These are phyloP conservation scores for Whalleya microplaca DNA, from an alignment of 2,329 filamentous ascomycete genomes.

Conservation along the genomic window DNA sequence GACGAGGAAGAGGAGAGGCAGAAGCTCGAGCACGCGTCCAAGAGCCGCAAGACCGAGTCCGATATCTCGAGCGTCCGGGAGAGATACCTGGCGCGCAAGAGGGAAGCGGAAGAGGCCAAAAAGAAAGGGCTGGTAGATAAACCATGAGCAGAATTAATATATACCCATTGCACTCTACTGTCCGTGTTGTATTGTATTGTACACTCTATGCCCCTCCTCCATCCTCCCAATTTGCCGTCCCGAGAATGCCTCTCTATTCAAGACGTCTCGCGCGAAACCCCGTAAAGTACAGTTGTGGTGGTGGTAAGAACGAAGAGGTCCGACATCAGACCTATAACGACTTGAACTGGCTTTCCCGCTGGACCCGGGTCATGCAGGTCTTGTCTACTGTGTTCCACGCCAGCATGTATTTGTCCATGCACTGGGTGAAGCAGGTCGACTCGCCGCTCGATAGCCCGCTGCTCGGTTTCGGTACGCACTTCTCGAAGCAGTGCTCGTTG, in stretches of 20 bases:
- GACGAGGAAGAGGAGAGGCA: constrained; percentile 68
- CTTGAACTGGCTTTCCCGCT: too few relatives aligned
- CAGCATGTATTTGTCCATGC: constrained; percentile 85
- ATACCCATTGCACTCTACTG: constrained; percentile 9
- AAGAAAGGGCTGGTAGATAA: constrained; percentile 41
- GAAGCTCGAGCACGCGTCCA: constrained; percentile 66
- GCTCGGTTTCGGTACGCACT: constrained; percentile 73
- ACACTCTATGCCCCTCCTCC: constrained; percentile 27
- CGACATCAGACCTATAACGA: not conserved
- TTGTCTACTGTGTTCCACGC: constrained; percentile 77
- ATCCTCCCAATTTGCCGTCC: not conserved
- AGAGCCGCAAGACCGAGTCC: constrained; percentile 76
- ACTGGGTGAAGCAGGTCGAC: constrained; percentile 71
- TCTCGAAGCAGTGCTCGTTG: constrained; percentile 80
- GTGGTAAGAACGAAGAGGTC: not conserved
- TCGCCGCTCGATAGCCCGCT: constrained; percentile 68
- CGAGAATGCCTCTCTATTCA: not conserved
- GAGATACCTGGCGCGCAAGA: constrained; percentile 77
- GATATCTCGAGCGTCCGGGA: constrained; percentile 81
- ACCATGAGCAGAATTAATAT: constrained; percentile 22
- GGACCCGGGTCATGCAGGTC: constrained; percentile 67
- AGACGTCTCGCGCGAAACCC: not conserved
- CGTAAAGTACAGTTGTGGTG: not conserved
- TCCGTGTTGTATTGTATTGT: constrained; percentile 25
- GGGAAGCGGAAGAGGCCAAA: constrained; percentile 71